A percentile compares a stretch with the other conserved stretches of the same genome.
phyloP scores from a whole-genome alignment of 495 filamentous ascomycete genomes.

The Aspergillus taichungensis region DNA sequence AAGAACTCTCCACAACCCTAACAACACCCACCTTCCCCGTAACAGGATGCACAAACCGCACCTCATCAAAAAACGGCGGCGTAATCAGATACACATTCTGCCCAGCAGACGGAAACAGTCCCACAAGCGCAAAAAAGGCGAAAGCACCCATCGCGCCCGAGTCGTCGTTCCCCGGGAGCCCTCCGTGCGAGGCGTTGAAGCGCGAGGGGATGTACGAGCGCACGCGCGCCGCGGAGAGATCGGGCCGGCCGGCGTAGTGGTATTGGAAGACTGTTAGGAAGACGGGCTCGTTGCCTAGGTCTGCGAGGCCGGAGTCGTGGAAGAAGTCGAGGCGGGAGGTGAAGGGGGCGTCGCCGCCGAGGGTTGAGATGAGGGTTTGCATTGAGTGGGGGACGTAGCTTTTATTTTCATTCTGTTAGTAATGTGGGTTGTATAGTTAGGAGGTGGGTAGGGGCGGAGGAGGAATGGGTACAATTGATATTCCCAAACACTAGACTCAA shows the following conservation, averaged over 20 bases:
- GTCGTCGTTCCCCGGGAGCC: constrained; percentile 67
- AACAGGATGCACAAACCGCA: constrained; percentile 49
- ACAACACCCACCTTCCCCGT: constrained; percentile 56
- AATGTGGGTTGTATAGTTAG: not conserved
- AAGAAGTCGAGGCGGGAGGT: constrained; percentile 55
- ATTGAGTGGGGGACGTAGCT: constrained; percentile 66
- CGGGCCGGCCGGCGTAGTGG: constrained; percentile 61
- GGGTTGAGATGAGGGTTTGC: constrained; percentile 47
- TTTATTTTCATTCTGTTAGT: not conserved
- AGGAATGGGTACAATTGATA: constrained; percentile 41
- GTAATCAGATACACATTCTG: constrained; percentile 69
- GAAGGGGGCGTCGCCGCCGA: constrained; percentile 53
- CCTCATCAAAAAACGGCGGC: constrained; percentile 54
- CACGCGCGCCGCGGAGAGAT: constrained; percentile 48
- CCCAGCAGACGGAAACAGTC: constrained; percentile 65
- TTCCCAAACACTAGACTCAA: constrained; percentile 63
- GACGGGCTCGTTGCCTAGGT: constrained; percentile 65
- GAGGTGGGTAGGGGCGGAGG: no score
- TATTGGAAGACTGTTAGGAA: constrained; percentile 65
- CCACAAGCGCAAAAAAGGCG: constrained; percentile 60
- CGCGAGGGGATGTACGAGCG: constrained; percentile 60
- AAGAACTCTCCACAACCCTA: constrained; percentile 37
- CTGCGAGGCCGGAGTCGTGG: constrained; percentile 56
- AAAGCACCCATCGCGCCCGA: constrained; percentile 67
- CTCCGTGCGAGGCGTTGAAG: constrained; percentile 50